Percentiles rank a stretch among this genome's conserved stretches.
phyloP scores from a whole-genome alignment of 148 eudicot genomes.

The Heliamphora exappendiculata region DNA sequence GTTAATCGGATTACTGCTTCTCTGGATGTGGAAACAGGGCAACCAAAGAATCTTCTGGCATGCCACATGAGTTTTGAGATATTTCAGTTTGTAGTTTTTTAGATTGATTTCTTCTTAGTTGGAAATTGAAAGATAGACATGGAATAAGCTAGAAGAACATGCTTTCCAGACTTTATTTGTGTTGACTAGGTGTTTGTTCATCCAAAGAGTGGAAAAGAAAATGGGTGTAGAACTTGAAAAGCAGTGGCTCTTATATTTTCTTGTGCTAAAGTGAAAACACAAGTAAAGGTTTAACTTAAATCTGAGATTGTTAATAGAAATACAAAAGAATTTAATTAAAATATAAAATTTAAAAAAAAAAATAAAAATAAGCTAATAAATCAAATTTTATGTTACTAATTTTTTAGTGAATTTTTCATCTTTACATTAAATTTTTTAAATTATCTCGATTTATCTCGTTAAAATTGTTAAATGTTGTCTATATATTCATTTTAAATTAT shows the following conservation, averaged over 20 bases:
- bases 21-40: slow-evolving; percentile 42
- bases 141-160: slow-evolving; percentile 8
- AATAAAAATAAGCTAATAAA: too few species aligned
- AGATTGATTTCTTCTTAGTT: background rate
- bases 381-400: too few species aligned
- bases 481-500: too few species aligned
- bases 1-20: slow-evolving; percentile 43
- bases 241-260: slow-evolving; percentile 77
- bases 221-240: slow-evolving; percentile 69
- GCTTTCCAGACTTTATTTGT: slow-evolving; percentile 25
- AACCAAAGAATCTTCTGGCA: slow-evolving; percentile 92
- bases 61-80: background rate
- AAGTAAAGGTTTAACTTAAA: slow-evolving; percentile 33
- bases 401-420: too few species aligned
- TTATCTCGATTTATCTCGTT: too few species aligned
- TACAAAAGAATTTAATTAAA: too few species aligned
- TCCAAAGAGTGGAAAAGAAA: slow-evolving; percentile 83
- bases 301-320: slow-evolving; percentile 2
- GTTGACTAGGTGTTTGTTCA: slow-evolving; percentile 73
- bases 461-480: too few species aligned
- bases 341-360: too few species aligned
- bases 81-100: background rate
- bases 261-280: slow-evolving; percentile 68
- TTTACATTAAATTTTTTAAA: too few species aligned
- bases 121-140: slow-evolving; percentile 1